Conservation (phyloP, 495 filamentous ascomycete genomes). For the Neurospora tetraspora region DNA sequence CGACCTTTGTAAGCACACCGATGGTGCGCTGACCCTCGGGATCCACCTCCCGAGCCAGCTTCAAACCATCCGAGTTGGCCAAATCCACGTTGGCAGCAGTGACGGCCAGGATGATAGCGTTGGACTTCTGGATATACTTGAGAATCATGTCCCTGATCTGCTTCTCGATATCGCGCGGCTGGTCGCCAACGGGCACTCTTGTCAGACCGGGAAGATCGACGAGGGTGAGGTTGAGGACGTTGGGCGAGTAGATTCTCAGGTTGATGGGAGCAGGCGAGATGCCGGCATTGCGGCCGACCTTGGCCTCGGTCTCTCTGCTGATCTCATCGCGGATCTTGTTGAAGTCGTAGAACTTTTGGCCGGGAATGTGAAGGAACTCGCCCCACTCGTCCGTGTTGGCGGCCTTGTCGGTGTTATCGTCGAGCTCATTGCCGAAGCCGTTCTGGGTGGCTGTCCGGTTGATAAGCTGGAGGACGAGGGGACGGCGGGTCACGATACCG, state of each 20-base stretch:
- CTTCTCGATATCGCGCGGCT: constrained; percentile 94
- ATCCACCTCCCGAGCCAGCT: constrained; percentile 94
- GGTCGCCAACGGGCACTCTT: constrained; percentile 96
- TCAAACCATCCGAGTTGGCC: constrained; percentile 96
- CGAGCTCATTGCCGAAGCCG: constrained; percentile 64
- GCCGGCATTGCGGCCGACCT: constrained; percentile 91
- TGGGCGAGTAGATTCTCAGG: constrained; percentile 93
- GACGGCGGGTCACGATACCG: constrained; percentile 93
- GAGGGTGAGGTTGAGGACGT: constrained; percentile 93
- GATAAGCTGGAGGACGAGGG: constrained; percentile 95
- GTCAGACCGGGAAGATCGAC: constrained; percentile 97
- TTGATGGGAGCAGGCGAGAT: constrained; percentile 96
- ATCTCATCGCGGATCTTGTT: constrained; percentile 99
- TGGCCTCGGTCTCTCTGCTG: constrained; percentile 88
- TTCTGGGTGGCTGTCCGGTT: constrained; percentile 67
- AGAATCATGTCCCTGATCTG: constrained; percentile 98
- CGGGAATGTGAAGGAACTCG: constrained; percentile 96
- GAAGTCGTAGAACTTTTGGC: constrained; percentile 98
- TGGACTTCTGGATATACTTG: constrained; percentile 96
- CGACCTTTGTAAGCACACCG: constrained; percentile 97
- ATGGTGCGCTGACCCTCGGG: constrained; percentile 97
- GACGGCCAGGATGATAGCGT: constrained; percentile 95
- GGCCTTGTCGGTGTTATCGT: constrained; percentile 57
- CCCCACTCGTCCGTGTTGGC: constrained; percentile 95
- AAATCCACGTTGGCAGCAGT: constrained; percentile 95